Evolutionary conservation across 257 asterid species (phyloP).

Genomic region (Fraxinus americana): DNA sequence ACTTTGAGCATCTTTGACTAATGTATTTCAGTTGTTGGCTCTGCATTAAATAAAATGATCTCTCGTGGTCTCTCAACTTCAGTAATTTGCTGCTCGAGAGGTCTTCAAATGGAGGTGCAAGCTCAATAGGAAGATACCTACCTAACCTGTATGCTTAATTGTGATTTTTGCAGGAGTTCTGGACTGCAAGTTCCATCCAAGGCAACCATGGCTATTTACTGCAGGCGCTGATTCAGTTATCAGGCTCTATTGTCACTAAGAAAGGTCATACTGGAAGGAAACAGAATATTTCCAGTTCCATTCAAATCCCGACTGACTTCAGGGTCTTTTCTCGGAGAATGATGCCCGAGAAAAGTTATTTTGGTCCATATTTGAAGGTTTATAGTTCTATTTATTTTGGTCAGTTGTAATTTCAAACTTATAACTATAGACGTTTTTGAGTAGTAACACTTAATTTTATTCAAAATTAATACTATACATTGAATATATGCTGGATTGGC

Average conservation of each 20-base stretch:
- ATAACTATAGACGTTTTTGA: neutral
- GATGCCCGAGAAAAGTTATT: neutral
- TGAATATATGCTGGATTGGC: neutral
- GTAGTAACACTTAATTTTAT: neutral
- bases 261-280: neutral
- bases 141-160: neutral
- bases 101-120: neutral
- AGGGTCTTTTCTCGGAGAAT: neutral
- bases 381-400: neutral
- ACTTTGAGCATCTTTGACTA: too few species aligned
- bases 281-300: neutral
- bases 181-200: conserved; percentile 96
- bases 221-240: conserved; percentile 91
- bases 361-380: neutral
- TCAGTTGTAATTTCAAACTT: neutral
- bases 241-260: conserved; percentile 78
- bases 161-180: conserved; percentile 66
- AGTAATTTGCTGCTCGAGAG: neutral
- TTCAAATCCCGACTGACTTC: neutral
- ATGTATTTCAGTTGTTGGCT: too few species aligned
- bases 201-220: conserved; percentile 96
- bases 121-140: conserved; percentile 1
- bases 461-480: too few species aligned
- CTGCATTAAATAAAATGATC: neutral
- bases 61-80: neutral